Conservation (phyloP, 1,139 yeast species). For the Yamadazyma dendronema region DNA sequence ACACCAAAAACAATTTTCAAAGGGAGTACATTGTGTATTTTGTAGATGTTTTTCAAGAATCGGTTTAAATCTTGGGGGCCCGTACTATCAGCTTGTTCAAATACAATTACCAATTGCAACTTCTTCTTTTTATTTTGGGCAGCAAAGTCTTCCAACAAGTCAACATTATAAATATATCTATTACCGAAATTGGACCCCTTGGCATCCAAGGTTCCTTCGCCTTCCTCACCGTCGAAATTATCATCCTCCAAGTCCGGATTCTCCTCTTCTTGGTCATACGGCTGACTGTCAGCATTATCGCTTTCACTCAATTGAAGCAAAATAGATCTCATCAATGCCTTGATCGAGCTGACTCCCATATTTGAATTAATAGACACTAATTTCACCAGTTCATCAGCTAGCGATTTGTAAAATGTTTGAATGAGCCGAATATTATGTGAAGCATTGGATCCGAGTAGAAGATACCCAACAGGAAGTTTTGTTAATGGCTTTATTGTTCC, state of each 20-base stretch:
- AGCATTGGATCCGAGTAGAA: constrained; percentile 54
- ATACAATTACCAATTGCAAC: constrained; percentile 35
- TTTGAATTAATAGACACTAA: constrained; percentile 42
- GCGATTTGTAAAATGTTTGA: constrained; percentile 35
- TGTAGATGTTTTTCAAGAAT: constrained; percentile 46
- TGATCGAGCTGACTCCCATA: constrained; percentile 37
- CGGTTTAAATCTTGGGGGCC: constrained; percentile 50
- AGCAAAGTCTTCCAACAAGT: constrained; percentile 50
- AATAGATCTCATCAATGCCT: constrained; percentile 25
- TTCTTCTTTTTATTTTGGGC: constrained; percentile 14
- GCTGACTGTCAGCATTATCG: constrained; percentile 7
- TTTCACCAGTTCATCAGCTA: constrained; percentile 18
- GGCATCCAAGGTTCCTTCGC: constrained; percentile 8
- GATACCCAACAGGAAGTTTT: constrained; percentile 41
- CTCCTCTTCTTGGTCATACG: constrained; percentile 11
- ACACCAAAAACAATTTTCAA: constrained; percentile 53
- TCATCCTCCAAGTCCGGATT: constrained; percentile 5
- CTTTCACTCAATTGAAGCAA: constrained; percentile 3
- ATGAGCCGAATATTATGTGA: constrained; percentile 54
- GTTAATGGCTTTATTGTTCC: constrained; percentile 5
- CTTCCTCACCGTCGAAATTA: neutral
- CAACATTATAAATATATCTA: constrained; percentile 46
- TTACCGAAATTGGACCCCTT: constrained; percentile 21
- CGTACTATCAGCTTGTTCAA: constrained; percentile 69
- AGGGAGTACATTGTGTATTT: constrained; percentile 29